Base-by-base conservation (phyloP, 2,329 filamentous ascomycete genomes). In the Bimuria novae-zelandiae region DNA sequence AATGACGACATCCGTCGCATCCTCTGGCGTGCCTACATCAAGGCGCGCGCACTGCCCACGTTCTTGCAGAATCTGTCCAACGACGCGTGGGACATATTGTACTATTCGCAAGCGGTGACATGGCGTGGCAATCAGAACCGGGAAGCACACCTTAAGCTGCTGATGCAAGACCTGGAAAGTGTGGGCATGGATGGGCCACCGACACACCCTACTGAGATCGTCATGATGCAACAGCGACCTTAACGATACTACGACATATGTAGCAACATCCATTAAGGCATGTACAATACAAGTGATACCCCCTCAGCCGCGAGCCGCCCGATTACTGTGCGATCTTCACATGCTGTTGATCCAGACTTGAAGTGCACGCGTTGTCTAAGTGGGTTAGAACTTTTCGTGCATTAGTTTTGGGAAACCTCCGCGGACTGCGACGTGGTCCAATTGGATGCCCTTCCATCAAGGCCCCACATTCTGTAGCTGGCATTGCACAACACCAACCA, bases 1-100 rank as follows among this genome's bases (percentile, higher is more conserved):
- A 75, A 71, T 36, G 71, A 74, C 30, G 67, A 69, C 41, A 62
- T 71, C 1, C 60, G 67, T 0, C 61, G 71, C n/a, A 65, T 71
- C 4, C 54, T 75, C 5, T 75, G 72, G 72, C 66, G 70, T 39
- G 50, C 65, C 1, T 75, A 75, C 47, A 58, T 59, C 33, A 68
- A 67, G 39, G 71, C 69, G 3, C 65, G 70, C 3, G 45, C 55
- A 2, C 54, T 72, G 11, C 71, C 71, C 1, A 71, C 65, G 1
- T 65, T 75, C 11, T 44, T 75, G 7, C 56, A 64, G n/a, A 68
- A 56, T 14, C 45, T 75, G 7, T 63, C 64, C 12, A 65, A 71
- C 17, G 68, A 73, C 29, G 68, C 69, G 3, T 75, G 72, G 72
- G 72, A 75, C 39, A 65, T 75, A 7, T 29, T 75, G 37, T 75